Base-by-base conservation (phyloP, 805 yeast genomes). In the Kodamaea kakaduensis region DNA sequence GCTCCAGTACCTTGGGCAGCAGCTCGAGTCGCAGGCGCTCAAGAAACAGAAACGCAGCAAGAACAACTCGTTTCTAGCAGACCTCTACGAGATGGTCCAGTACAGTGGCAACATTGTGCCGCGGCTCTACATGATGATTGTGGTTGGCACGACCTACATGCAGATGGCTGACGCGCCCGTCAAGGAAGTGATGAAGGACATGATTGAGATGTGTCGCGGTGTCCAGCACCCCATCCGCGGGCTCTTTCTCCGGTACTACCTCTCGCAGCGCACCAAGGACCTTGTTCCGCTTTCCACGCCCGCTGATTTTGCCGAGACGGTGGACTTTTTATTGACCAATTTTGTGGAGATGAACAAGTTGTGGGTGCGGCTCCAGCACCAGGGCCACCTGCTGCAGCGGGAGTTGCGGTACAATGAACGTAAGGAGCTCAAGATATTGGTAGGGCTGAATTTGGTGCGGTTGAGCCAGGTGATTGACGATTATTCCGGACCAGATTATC, bases 201-300 rank as follows among this genome's bases (percentile, higher is more conserved):
- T 93, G 95, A 81, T 90, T 50, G 98, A 93, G 58, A 93, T 93
- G 98, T 82, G 95, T 45, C 75, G 95, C 25, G 98, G 97, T 10
- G 95, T 90, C 2, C 98, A 93, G 59, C 90, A 87, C 52, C 98
- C 98, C 1, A 77, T 87, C 19, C 69, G 96, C 39, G 98, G 98
- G 2, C 64, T 93, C 42, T 93, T 93, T 56, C 64, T 93, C 49
- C 69, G 98, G 31, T 89, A 93, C 63, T 93, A 87, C 57, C 64
- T 93, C 24, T 78, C 88, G 3, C 97, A 90, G 55, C 68, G 89
- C 46, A 82, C 86, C 10, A 83, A 88, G 41, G 80, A 78, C 51
- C 61, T 75, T 43, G 58, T 81, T 38, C 84, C 84, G 6, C 43
- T 67, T 32, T 36, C 48, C 8, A 56, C 44, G 21, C 48, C 46